These are phyloP conservation scores for Hanseniaspora lindneri DNA, from an alignment of 805 yeast genomes.

Conservation along the genomic window DNA sequence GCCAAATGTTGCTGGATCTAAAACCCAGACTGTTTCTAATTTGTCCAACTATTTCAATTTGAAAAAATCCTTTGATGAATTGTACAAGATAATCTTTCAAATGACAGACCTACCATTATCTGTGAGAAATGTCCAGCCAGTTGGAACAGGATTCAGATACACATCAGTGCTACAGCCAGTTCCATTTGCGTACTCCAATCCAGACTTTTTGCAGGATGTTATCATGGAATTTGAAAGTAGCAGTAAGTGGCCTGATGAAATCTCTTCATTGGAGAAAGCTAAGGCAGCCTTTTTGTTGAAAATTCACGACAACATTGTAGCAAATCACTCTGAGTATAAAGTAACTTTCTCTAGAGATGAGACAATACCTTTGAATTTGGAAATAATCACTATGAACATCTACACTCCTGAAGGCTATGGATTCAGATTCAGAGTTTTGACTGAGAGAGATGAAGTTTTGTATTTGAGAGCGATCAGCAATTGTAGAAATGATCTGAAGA, in stretches of 20 bases:
- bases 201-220: slow-evolving; percentile 69
- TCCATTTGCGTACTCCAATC: slow-evolving; percentile 63
- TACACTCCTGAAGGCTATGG: slow-evolving; percentile 86
- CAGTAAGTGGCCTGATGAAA: slow-evolving; percentile 91
- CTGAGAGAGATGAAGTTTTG: slow-evolving; percentile 72
- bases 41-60: slow-evolving; percentile 34
- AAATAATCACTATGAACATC: slow-evolving; percentile 47
- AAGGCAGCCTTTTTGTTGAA: slow-evolving; percentile 80
- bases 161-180: slow-evolving; percentile 70
- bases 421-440: slow-evolving; percentile 59
- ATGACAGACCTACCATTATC: slow-evolving; percentile 54
- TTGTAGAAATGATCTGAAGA: slow-evolving; percentile 47
- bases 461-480: slow-evolving; percentile 62
- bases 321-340: slow-evolving; percentile 41
- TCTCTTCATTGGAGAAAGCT: slow-evolving; percentile 71
- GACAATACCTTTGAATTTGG: slow-evolving; percentile 52
- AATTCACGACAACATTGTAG: slow-evolving; percentile 38
- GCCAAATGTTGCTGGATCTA: slow-evolving; percentile 48
- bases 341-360: slow-evolving; percentile 56
- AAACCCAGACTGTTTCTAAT: slow-evolving; percentile 40
- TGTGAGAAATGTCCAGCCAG: slow-evolving; percentile 59
- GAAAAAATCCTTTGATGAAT: slow-evolving; percentile 44
- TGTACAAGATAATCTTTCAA: slow-evolving; percentile 41
- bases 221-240: slow-evolving; percentile 82
- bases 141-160: slow-evolving; percentile 62